Conservation (phyloP, 306 rosid species). For the Fragaria ananassa region DNA sequence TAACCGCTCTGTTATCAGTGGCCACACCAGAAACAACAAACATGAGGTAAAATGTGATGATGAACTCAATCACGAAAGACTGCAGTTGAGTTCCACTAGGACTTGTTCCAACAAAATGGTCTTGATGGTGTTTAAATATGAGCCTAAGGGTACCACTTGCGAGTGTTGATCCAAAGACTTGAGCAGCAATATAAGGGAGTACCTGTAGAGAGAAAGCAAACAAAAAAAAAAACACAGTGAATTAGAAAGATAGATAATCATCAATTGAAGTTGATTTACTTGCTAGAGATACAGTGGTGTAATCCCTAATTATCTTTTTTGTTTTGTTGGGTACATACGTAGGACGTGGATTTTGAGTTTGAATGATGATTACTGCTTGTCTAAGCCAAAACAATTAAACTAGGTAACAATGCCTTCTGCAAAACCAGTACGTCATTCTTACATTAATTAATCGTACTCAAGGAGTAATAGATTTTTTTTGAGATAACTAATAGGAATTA, state of each 20-base stretch:
- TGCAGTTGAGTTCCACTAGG: constrained; percentile 55
- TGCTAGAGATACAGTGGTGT: neutral
- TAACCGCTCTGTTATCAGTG: constrained; percentile 79
- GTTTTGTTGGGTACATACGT: no score
- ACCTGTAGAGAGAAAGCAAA: constrained; percentile 39
- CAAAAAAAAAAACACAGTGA: neutral
- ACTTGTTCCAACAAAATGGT: constrained; percentile 59
- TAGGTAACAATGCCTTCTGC: no score
- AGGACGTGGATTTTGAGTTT: neutral
- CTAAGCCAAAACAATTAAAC: neutral
- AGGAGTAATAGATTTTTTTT: no score
- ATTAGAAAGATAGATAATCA: neutral
- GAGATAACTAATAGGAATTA: no score
- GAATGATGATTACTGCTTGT: neutral
- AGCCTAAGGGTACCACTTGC: constrained; percentile 74
- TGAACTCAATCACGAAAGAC: constrained; percentile 66
- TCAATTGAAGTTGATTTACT: neutral
- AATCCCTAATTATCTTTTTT: no score
- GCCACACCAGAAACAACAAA: constrained; percentile 75
- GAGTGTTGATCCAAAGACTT: constrained; percentile 63
- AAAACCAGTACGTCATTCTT: no score
- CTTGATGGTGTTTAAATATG: constrained; percentile 35
- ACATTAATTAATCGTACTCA: no score
- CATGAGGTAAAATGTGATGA: constrained; percentile 80
- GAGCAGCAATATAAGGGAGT: constrained; percentile 58